phyloP scores from a whole-genome alignment of 2,329 filamentous ascomycete species.

The Aspergillus glaucus region DNA sequence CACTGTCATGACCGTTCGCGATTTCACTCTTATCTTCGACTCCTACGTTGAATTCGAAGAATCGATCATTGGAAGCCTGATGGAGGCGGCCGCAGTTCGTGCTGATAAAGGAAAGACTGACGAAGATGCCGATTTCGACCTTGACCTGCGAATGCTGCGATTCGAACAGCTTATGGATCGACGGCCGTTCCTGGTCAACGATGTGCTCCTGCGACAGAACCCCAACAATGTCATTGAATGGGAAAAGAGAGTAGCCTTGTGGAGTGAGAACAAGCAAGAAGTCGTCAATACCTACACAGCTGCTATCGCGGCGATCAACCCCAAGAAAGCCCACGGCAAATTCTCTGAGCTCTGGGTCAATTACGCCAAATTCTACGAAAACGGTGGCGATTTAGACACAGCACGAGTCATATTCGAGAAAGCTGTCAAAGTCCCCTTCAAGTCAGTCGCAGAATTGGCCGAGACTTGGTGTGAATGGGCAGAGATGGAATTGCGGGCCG shows the following conservation, averaged over 20 bases:
- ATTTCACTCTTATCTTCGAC: conserved; percentile 95
- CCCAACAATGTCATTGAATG: conserved; percentile 94
- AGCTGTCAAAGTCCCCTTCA: conserved; percentile 95
- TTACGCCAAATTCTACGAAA: conserved; percentile 96
- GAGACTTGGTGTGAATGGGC: conserved; percentile 99
- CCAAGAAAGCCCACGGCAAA: conserved; percentile 87
- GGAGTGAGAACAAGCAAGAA: conserved; percentile 88
- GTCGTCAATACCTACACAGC: conserved; percentile 91
- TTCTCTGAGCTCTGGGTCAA: conserved; percentile 95
- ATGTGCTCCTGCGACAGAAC: conserved; percentile 90
- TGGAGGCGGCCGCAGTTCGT: conserved; percentile 76
- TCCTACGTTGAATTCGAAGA: conserved; percentile 96
- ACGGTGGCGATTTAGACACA: conserved; percentile 73
- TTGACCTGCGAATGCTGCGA: conserved; percentile 94
- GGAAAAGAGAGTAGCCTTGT: conserved; percentile 93
- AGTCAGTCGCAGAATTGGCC: conserved; percentile 90
- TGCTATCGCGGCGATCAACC: conserved; percentile 85
- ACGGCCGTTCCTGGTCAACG: conserved; percentile 89
- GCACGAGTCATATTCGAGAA: conserved; percentile 95
- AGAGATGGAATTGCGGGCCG: conserved; percentile 91
- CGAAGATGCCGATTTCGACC: conserved; percentile 81
- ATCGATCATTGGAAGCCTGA: conserved; percentile 81
- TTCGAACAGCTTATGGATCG: conserved; percentile 98
- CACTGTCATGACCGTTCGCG: conserved; percentile 96
- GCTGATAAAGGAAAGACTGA: conserved; percentile 73